phyloP scores from a whole-genome alignment of 2,329 filamentous ascomycete species.

The Chaetomiaceae sp. region DNA sequence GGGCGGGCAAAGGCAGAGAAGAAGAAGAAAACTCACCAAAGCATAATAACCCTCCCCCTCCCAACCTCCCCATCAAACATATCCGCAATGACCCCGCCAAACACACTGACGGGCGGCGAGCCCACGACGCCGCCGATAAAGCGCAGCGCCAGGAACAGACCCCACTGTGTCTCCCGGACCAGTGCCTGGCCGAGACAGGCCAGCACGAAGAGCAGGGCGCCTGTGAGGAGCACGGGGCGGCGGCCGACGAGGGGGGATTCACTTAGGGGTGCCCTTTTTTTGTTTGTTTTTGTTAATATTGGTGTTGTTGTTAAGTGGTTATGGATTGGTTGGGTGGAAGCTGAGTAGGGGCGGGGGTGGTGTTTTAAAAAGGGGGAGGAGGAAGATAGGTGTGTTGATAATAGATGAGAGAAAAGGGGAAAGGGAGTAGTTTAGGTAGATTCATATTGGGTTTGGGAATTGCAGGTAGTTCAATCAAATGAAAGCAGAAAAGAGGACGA shows the following conservation, averaged over 20 bases:
- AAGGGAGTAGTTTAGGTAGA: too few relatives aligned
- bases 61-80: constrained; percentile 21
- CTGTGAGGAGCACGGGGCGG: constrained; percentile 15
- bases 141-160: neutral
- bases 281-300: neutral
- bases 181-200: constrained; percentile 21
- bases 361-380: too few relatives aligned
- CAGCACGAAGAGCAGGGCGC: constrained; percentile 22
- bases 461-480: too few relatives aligned
- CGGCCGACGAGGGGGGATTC: constrained; percentile 24
- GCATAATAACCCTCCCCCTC: constrained; percentile 26
- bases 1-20: too few relatives aligned
- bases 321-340: too few relatives aligned
- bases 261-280: constrained; percentile 22
- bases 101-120: constrained; percentile 27
- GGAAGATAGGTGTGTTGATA: too few relatives aligned
- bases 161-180: constrained; percentile 19
- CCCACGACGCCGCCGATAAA: constrained; percentile 26
- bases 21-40: constrained; percentile 17
- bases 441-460: too few relatives aligned
- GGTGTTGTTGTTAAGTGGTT: too few relatives aligned
- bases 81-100: constrained; percentile 28
- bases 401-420: too few relatives aligned
- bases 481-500: too few relatives aligned
- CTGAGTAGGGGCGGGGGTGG: too few relatives aligned